Conservation (phyloP, 2,329 filamentous ascomycete genomes). For the Fusarium sp. region DNA sequence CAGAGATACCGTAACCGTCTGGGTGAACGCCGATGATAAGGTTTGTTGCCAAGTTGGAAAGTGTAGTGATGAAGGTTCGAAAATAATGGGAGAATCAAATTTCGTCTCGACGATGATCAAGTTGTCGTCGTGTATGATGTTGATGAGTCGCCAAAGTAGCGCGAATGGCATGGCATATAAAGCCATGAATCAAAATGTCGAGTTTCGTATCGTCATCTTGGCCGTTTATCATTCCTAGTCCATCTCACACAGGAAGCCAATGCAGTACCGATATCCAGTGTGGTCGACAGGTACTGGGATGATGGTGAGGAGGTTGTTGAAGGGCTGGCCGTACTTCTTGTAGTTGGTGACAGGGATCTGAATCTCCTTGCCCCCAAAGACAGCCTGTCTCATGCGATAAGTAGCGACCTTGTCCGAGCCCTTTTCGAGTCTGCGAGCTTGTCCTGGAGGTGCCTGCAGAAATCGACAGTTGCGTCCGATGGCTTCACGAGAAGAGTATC, state of each 20-base stretch:
- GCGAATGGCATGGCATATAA: too few relatives aligned
- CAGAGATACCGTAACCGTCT: slow-evolving; percentile 22
- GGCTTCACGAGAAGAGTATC: slow-evolving; percentile 79
- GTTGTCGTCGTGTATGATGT: neutral
- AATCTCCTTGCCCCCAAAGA: slow-evolving; percentile 59
- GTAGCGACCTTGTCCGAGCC: slow-evolving; percentile 63
- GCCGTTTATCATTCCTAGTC: slow-evolving; percentile 43
- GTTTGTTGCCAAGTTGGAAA: neutral
- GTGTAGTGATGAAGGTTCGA: neutral
- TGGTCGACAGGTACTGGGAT: slow-evolving; percentile 79
- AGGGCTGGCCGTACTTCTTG: slow-evolving; percentile 79
- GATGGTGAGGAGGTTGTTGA: slow-evolving; percentile 87
- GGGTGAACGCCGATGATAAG: neutral
- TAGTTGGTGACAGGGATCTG: slow-evolving; percentile 77
- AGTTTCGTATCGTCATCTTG: neutral
- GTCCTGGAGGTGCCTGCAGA: slow-evolving; percentile 77
- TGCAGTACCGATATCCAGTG: slow-evolving; percentile 74
- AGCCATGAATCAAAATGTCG: neutral
- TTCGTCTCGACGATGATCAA: neutral
- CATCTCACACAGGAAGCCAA: slow-evolving; percentile 83
- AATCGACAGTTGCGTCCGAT: slow-evolving; percentile 86
- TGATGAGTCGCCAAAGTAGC: too few relatives aligned
- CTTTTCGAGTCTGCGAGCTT: slow-evolving; percentile 18
- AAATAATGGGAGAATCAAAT: neutral
- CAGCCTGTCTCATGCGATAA: slow-evolving; percentile 61